Conservation (phyloP, 768 basidiomycete species). For the Calocybe cyanea region DNA sequence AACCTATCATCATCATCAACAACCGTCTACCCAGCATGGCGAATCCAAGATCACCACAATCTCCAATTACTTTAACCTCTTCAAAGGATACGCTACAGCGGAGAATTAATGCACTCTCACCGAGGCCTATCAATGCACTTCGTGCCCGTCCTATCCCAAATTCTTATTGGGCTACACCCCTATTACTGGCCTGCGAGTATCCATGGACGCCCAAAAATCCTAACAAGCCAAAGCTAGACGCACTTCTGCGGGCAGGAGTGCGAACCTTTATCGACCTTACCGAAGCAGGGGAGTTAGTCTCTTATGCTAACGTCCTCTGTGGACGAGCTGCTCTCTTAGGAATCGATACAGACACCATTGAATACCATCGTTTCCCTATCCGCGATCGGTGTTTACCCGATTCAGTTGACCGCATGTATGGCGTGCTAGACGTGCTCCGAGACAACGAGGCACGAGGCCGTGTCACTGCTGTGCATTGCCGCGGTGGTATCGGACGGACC, state of each 20-base stretch:
- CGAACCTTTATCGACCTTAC: conserved; percentile 84
- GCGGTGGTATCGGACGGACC: conserved; percentile 74
- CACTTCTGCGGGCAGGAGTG: conserved; percentile 65
- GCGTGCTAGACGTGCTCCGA: conserved; percentile 53
- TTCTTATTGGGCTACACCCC: conserved; percentile 77
- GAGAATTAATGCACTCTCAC: conserved; percentile 16
- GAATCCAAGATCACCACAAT: conserved; percentile 4
- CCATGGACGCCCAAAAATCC: conserved; percentile 65
- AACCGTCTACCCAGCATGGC: conserved; percentile 8
- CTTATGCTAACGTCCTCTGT: conserved; percentile 55
- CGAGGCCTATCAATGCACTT: conserved; percentile 19
- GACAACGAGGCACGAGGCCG: conserved; percentile 59
- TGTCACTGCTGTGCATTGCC: conserved; percentile 72
- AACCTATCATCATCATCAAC: background rate
- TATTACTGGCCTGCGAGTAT: conserved; percentile 77
- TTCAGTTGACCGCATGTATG: conserved; percentile 53
- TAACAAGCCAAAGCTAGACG: conserved; percentile 66
- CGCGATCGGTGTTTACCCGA: conserved; percentile 67
- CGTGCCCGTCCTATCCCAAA: conserved; percentile 69
- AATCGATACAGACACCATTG: conserved; percentile 52
- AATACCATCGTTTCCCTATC: conserved; percentile 79
- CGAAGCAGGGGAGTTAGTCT: conserved; percentile 71
- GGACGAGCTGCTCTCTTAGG: conserved; percentile 50
- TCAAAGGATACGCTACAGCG: conserved; percentile 12
- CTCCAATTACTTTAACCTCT: conserved; percentile 1